Conservation (phyloP, 768 basidiomycete genomes). For the Rhodotorula taiwanensis region DNA sequence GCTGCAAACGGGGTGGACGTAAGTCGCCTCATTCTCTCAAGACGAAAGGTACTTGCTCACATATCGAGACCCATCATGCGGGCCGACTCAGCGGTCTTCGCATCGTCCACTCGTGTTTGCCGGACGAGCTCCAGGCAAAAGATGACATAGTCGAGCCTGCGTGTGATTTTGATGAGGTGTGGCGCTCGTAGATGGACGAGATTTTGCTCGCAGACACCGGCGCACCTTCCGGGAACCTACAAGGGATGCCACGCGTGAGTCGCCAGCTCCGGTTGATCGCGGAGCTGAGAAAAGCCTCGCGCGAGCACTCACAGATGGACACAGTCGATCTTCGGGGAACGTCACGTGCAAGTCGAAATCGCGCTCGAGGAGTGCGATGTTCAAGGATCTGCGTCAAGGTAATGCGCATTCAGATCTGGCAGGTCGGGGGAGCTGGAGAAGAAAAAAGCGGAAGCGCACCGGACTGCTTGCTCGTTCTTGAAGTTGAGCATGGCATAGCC, state of each 20-base stretch:
- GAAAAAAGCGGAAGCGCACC: neutral
- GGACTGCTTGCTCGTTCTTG: conserved; percentile 47
- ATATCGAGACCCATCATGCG: conserved; percentile 24
- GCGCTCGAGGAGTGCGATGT: conserved; percentile 66
- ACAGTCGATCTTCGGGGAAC: conserved; percentile 66
- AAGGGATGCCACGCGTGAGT: neutral
- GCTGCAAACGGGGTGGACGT: conserved; percentile 39
- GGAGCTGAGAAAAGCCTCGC: neutral
- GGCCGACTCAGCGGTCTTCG: neutral
- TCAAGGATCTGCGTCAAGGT: conserved; percentile 73
- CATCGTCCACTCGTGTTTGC: neutral
- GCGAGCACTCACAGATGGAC: conserved; percentile 66
- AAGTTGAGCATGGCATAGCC: conserved; percentile 60
- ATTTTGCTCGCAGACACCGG: too few relatives aligned
- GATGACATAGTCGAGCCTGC: conserved; percentile 26
- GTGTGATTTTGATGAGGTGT: neutral
- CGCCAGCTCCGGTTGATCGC: too few relatives aligned
- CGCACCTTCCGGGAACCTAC: conserved; percentile 32
- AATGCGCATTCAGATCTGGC: too few relatives aligned
- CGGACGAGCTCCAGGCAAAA: conserved; percentile 20
- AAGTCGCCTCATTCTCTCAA: too few relatives aligned
- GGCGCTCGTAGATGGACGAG: neutral
- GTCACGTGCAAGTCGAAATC: conserved; percentile 63
- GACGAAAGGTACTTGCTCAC: neutral
- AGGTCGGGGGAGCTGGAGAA: too few relatives aligned